These are phyloP conservation scores for Penicillium coprophilum DNA, from an alignment of 495 filamentous ascomycete species.

Conservation along the genomic window DNA sequence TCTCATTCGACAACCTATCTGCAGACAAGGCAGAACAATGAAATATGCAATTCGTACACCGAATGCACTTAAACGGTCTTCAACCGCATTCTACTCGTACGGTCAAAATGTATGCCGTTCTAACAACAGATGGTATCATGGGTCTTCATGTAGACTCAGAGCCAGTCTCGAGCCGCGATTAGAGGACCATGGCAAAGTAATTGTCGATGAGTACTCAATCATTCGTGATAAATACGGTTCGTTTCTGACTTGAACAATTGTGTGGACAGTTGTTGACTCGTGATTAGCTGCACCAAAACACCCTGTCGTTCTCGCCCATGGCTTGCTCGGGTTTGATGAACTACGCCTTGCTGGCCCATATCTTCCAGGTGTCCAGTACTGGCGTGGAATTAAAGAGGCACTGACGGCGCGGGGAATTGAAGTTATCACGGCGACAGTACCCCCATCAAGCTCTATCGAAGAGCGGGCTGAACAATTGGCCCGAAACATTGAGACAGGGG, in stretches of 20 bases:
- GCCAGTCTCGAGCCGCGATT: slow-evolving; percentile 56
- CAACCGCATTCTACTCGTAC: background rate
- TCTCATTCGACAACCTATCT: slow-evolving; percentile 12
- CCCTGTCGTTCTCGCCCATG: slow-evolving; percentile 83
- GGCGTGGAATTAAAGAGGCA: slow-evolving; percentile 85
- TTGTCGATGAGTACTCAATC: slow-evolving; percentile 73
- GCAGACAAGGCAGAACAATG: slow-evolving; percentile 21
- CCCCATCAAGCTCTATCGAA: slow-evolving; percentile 77
- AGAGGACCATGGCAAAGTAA: slow-evolving; percentile 61
- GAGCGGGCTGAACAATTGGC: slow-evolving; percentile 66
- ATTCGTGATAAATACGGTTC: slow-evolving; percentile 70
- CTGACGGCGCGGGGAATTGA: slow-evolving; percentile 68
- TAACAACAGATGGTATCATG: slow-evolving; percentile 9
- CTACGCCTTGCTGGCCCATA: slow-evolving; percentile 67
- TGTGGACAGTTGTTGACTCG: background rate
- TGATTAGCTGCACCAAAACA: slow-evolving; percentile 60
- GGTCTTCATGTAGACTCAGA: slow-evolving; percentile 7
- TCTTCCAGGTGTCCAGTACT: slow-evolving; percentile 82
- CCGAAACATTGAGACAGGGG: slow-evolving; percentile 62
- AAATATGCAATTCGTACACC: slow-evolving; percentile 17
- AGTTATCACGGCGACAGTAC: slow-evolving; percentile 80
- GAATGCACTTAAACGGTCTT: background rate
- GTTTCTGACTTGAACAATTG: background rate
- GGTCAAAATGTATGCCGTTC: slow-evolving; percentile 2
- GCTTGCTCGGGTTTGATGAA: slow-evolving; percentile 87